A percentile compares a stretch with the other conserved stretches of the same genome.
Evolutionary conservation across 192 early-diverging fungal genomes (phyloP).

Genomic region (Umbelopsis ramanniana): DNA sequence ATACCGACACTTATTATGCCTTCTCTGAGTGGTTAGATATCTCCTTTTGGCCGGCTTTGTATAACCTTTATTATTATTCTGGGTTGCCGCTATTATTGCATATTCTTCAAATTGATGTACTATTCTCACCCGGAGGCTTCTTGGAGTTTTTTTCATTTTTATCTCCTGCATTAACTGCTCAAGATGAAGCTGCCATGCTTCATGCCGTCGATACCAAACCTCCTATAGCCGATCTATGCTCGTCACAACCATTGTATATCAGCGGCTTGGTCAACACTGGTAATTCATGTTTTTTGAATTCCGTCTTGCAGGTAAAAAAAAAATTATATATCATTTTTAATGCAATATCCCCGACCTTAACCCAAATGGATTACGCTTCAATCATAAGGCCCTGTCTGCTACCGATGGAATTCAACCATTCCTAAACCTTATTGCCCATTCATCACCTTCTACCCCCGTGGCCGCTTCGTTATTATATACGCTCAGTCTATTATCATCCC

Average conservation of each 20-base stretch:
- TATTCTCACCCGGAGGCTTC: conserved; percentile 9
- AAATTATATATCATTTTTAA: not conserved
- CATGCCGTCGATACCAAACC: conserved; percentile 3
- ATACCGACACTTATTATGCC: conserved; percentile 25
- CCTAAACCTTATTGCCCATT: conserved; percentile 10
- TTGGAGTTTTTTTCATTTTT: conserved; percentile 1
- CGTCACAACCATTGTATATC: conserved; percentile 1
- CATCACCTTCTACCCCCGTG: conserved; percentile 13
- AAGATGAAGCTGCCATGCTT: conserved; percentile 15
- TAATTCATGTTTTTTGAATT: conserved; percentile 95
- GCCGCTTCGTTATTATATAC: conserved; percentile 27
- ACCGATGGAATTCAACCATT: conserved; percentile 26
- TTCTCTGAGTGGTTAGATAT: conserved; percentile 25
- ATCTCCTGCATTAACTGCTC: conserved; percentile 11
- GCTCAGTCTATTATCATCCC: conserved; percentile 40
- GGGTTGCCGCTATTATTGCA: conserved; percentile 27
- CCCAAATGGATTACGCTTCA: too few relatives aligned
- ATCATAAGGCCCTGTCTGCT: conserved; percentile 22
- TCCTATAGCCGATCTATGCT: conserved; percentile 4
- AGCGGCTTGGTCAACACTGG: conserved; percentile 85
- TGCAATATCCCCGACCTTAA: not conserved
- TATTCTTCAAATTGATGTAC: conserved; percentile 14
- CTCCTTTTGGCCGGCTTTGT: conserved; percentile 24
- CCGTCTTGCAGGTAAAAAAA: conserved; percentile 81
- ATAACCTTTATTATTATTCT: conserved; percentile 24